Percentiles rank a stretch among this genome's conserved stretches.
Conservation (phyloP, 2,329 filamentous ascomycete species). For the Mycosphaerella sp. region DNA sequence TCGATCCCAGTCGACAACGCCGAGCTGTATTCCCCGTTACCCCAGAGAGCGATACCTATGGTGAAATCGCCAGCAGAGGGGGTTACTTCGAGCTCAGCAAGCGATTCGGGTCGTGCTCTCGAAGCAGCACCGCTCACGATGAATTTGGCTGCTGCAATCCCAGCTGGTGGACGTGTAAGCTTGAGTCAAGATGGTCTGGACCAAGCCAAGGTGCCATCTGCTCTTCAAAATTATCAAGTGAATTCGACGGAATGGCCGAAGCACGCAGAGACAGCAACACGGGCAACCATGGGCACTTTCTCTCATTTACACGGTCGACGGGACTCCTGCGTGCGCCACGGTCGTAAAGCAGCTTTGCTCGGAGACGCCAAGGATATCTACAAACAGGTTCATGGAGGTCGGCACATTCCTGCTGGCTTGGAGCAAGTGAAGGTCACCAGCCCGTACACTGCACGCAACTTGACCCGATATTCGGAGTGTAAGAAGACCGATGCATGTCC, state of each 20-base stretch:
- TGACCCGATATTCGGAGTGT: conserved; percentile 3
- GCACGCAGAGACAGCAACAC: neutral
- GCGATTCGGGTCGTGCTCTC: neutral
- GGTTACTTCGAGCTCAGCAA: neutral
- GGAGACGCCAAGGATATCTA: conserved; percentile 24
- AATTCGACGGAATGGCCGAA: neutral
- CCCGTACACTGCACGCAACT: conserved; percentile 17
- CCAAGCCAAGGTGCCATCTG: neutral
- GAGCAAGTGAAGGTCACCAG: conserved; percentile 29
- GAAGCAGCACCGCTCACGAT: neutral
- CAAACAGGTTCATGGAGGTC: conserved; percentile 27
- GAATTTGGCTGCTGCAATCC: neutral
- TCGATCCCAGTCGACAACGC: conserved; percentile 19
- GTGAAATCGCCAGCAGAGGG: conserved; percentile 10
- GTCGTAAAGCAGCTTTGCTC: conserved; percentile 20
- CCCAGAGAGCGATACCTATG: conserved; percentile 17
- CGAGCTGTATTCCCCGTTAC: conserved; percentile 22
- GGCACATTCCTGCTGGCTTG: conserved; percentile 27
- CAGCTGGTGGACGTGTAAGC: neutral
- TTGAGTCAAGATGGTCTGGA: neutral
- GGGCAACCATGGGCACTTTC: conserved; percentile 3
- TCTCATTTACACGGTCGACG: conserved; percentile 25
- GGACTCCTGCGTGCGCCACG: conserved; percentile 29
- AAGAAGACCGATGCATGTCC: conserved; percentile 26
- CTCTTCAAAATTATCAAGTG: neutral